A percentile compares a stretch with the other conserved stretches of the same genome.
phyloP scores from a whole-genome alignment of 1,139 yeast genomes.

The Candida dubliniensis region DNA sequence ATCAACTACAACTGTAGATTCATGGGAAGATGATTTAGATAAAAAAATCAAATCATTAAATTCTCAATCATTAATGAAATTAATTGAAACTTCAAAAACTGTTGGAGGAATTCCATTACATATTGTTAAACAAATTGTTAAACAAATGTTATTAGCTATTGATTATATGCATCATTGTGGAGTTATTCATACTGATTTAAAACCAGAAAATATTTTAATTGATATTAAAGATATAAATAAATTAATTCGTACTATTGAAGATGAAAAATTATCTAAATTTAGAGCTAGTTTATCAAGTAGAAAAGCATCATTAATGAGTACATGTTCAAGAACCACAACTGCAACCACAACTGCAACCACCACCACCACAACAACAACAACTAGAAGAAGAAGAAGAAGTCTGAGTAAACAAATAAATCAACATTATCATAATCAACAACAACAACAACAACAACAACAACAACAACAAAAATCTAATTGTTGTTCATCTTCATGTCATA shows the following conservation, averaged over 20 bases:
- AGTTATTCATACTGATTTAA: constrained; percentile 45
- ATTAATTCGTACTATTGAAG: constrained; percentile 34
- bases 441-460: neutral
- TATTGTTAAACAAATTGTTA: constrained; percentile 38
- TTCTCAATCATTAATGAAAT: constrained; percentile 16
- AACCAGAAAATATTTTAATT: constrained; percentile 45
- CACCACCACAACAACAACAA: no score
- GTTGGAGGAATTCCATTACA: constrained; percentile 38
- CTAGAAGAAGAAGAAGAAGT: no score
- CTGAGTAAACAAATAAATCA: no score
- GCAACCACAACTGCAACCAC: no score
- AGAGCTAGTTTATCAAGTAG: constrained; percentile 12
- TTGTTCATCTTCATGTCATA: constrained; percentile 4
- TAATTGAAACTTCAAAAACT: constrained; percentile 17
- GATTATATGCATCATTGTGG: constrained; percentile 46
- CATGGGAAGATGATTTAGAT: constrained; percentile 11
- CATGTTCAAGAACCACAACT: constrained; percentile 3
- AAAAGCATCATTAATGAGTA: constrained; percentile 9
- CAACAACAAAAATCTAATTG: constrained; percentile 1
- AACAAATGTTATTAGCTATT: constrained; percentile 38
- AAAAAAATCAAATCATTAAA: constrained; percentile 15
- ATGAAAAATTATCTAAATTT: constrained; percentile 25
- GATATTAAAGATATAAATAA: constrained; percentile 41
- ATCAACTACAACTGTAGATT: constrained; percentile 9
- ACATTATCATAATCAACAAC: no score